These are phyloP conservation scores for Lipomyces oligophaga DNA, from an alignment of 805 yeast genomes.

Conservation along the genomic window DNA sequence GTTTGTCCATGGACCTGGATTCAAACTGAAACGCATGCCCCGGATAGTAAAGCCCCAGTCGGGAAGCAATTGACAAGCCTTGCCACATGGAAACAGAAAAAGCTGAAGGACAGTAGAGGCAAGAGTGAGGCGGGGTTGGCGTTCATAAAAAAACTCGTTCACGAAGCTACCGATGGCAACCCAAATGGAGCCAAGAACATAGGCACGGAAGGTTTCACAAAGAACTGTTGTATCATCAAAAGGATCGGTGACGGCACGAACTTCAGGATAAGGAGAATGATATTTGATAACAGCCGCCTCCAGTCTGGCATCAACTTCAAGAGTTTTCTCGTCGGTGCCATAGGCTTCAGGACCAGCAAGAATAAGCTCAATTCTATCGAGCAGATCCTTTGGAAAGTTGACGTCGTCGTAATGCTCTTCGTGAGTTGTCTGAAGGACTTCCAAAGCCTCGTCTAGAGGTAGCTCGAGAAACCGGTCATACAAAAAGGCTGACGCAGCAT, in stretches of 20 bases:
- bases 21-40: conserved; percentile 45
- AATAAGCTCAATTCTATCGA: conserved; percentile 2
- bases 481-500: conserved; percentile 6
- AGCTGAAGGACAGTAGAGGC: conserved; percentile 64
- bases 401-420: conserved; percentile 8
- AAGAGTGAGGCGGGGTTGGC: conserved; percentile 53
- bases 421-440: conserved; percentile 10
- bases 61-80: conserved; percentile 28
- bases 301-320: conserved; percentile 6
- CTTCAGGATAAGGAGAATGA: conserved; percentile 65
- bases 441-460: conserved; percentile 41
- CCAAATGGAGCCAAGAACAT: conserved; percentile 51
- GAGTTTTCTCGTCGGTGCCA: conserved; percentile 4
- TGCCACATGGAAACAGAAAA: conserved; percentile 57
- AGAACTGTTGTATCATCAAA: conserved; percentile 50
- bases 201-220: conserved; percentile 51
- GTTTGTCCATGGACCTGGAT: conserved; percentile 62
- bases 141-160: conserved; percentile 57
- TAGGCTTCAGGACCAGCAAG: conserved; percentile 6
- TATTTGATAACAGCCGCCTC: conserved; percentile 43
- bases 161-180: conserved; percentile 55
- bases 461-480: conserved; percentile 41
- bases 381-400: conserved; percentile 6
- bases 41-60: conserved; percentile 22
- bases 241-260: conserved; percentile 58